A percentile compares a stretch with the other conserved stretches of the same genome.
These are phyloP conservation scores for Penicillium pancosmium DNA, from an alignment of 495 filamentous ascomycete genomes.

Conservation along the genomic window DNA sequence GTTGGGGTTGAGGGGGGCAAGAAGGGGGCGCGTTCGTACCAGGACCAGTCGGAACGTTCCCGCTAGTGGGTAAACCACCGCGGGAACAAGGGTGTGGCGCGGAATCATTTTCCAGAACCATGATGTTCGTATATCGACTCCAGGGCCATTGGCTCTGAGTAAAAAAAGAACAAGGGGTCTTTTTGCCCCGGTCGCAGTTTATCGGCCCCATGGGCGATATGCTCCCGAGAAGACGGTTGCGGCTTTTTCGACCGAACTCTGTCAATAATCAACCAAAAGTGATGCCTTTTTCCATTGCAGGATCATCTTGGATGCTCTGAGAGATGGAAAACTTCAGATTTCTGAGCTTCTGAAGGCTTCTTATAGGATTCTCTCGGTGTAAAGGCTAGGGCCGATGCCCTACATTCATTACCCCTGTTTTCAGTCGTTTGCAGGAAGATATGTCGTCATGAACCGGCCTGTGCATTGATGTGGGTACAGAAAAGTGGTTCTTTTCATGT, in stretches of 20 bases:
- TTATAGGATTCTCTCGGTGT: background rate
- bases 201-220: no score
- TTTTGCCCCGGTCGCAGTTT: no score
- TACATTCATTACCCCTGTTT: background rate
- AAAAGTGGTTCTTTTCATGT: slow-evolving; percentile 8
- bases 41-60: slow-evolving; percentile 2
- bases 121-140: no score
- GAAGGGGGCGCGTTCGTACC: background rate
- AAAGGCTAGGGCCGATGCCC: background rate
- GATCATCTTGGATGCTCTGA: background rate
- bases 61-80: background rate
- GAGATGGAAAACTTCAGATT: background rate
- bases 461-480: background rate
- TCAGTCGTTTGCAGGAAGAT: background rate
- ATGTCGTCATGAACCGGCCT: background rate
- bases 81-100: slow-evolving; percentile 3
- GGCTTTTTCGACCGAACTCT: background rate
- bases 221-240: background rate
- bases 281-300: background rate
- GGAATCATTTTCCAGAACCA: background rate
- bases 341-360: background rate
- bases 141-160: no score
- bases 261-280: background rate
- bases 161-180: background rate
- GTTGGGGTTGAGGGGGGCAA: background rate